Evolutionary conservation across 2,329 filamentous ascomycete species (phyloP).

Genomic region (Neopestalotiopsis clavispora): DNA sequence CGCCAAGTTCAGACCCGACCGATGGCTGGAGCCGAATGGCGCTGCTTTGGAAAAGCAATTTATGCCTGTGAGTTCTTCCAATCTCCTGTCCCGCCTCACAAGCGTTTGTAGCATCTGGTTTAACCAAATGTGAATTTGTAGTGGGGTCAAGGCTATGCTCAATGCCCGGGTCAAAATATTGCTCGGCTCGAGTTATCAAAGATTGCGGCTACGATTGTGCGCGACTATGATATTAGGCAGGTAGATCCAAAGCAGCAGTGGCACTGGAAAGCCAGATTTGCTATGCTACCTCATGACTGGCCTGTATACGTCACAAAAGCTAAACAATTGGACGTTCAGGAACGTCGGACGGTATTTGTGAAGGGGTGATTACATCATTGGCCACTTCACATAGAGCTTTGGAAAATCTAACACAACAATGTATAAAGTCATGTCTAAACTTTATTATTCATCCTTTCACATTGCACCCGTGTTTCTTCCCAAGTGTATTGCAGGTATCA

Average conservation of each 20-base stretch:
- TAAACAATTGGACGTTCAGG: too few species aligned
- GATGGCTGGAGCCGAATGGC: conserved; percentile 26
- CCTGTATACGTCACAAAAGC: conserved; percentile 20
- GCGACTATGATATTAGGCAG: conserved; percentile 24
- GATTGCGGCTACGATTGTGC: conserved; percentile 23
- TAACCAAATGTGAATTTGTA: too few species aligned
- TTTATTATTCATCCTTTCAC: too few species aligned
- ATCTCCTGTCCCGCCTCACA: neutral
- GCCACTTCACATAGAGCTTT: too few species aligned
- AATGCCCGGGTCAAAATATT: conserved; percentile 25
- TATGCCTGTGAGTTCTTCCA: conserved; percentile 23
- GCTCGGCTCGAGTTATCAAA: conserved; percentile 26
- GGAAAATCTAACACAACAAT: too few species aligned
- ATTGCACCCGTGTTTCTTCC: too few species aligned
- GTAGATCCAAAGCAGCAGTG: conserved; percentile 23
- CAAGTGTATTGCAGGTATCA: too few species aligned
- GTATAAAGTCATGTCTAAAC: too few species aligned
- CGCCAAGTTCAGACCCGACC: conserved; percentile 27
- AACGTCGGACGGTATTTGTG: too few species aligned
- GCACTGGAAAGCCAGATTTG: conserved; percentile 23
- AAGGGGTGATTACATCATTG: too few species aligned
- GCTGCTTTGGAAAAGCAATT: conserved; percentile 24
- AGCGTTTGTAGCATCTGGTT: too few species aligned
- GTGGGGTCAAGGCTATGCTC: conserved; percentile 15
- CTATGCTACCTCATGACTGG: conserved; percentile 22